These are phyloP conservation scores for Rhipidocladum racemiflorum DNA, from an alignment of 176 grass and related monocot species.

Conservation along the genomic window DNA sequence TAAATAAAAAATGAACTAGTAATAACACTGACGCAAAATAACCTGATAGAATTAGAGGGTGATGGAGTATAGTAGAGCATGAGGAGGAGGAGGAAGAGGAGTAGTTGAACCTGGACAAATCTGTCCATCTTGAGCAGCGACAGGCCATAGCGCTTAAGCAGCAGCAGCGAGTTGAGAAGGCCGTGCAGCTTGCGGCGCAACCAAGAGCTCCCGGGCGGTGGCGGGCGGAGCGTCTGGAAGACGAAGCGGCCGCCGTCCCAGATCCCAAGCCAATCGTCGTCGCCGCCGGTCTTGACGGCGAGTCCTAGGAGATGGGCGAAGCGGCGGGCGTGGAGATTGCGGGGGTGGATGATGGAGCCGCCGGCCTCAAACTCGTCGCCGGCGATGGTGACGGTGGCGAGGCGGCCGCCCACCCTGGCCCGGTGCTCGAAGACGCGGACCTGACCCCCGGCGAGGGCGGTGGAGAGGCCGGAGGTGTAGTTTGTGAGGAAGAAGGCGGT, in stretches of 20 bases:
- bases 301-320: constrained; percentile 65
- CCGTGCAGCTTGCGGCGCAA: constrained; percentile 51
- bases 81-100: background rate
- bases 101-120: constrained; percentile 48
- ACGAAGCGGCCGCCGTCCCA: constrained; percentile 70
- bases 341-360: constrained; percentile 72
- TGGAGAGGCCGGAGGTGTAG: constrained; percentile 35
- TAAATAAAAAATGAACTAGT: too few species aligned
- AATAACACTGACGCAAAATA: background rate
- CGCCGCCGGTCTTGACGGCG: background rate
- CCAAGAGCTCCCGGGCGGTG: constrained; percentile 33
- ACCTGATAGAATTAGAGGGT: background rate
- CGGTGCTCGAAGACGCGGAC: constrained; percentile 73
- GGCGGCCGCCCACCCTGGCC: constrained; percentile 59
- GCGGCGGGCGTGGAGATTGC: constrained; percentile 60
- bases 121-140: constrained; percentile 64
- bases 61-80: background rate
- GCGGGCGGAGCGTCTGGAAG: constrained; percentile 66
- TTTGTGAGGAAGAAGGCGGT: constrained; percentile 77
- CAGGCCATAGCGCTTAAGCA: constrained; percentile 62
- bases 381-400: constrained; percentile 50
- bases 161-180: constrained; percentile 52
- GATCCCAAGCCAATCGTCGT: constrained; percentile 68
- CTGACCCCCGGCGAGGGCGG: constrained; percentile 8
- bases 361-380: constrained; percentile 76